Percentiles rank a stretch among this genome's conserved stretches.
Conservation (phyloP, 805 yeast species). For the Candida silvicultrix region DNA sequence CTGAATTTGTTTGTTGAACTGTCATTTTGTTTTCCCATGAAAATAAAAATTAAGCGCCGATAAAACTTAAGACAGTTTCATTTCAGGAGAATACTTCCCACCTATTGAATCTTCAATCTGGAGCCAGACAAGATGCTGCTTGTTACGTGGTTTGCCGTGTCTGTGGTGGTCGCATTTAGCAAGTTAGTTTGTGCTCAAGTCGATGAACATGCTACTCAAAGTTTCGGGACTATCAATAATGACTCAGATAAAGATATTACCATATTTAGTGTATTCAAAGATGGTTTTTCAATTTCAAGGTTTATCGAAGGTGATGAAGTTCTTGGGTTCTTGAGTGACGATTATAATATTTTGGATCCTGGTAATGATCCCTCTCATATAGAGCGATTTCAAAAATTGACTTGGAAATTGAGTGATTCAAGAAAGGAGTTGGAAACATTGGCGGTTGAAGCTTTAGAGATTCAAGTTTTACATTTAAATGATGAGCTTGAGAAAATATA, state of each 20-base stretch:
- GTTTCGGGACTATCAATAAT: neutral
- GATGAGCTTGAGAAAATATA: neutral
- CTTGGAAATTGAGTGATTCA: constrained; percentile 13
- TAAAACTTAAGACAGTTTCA: neutral
- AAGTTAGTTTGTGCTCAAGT: neutral
- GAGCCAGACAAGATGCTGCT: too few relatives aligned
- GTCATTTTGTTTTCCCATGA: neutral
- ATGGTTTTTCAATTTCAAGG: neutral
- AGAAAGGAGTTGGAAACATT: constrained; percentile 5
- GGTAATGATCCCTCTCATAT: constrained; percentile 8
- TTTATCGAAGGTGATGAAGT: neutral
- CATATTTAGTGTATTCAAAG: neutral
- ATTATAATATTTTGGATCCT: constrained; percentile 4
- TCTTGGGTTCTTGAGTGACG: neutral
- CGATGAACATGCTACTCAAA: neutral
- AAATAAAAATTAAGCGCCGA: neutral
- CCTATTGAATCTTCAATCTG: too few relatives aligned
- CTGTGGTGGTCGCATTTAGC: too few relatives aligned
- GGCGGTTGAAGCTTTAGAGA: neutral
- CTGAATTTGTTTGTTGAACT: too few relatives aligned
- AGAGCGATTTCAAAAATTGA: constrained; percentile 11
- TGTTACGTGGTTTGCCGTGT: too few relatives aligned
- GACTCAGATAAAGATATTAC: neutral
- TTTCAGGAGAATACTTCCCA: too few relatives aligned
- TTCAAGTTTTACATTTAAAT: neutral